These are phyloP conservation scores for Apiosordaria backusii DNA, from an alignment of 495 filamentous ascomycete genomes.

Conservation along the genomic window DNA sequence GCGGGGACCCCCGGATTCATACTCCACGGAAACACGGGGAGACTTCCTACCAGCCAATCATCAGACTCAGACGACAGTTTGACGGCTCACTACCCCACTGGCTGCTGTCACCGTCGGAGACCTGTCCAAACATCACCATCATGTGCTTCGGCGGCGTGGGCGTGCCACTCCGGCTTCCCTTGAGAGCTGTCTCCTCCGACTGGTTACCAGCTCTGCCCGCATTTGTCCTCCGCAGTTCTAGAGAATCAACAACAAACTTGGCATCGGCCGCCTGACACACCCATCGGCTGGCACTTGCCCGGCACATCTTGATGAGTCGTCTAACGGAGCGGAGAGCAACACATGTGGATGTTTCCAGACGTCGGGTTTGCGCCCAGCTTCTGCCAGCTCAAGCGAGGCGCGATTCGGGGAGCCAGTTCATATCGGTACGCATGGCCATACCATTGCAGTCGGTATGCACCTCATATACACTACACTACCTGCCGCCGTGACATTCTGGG, in stretches of 20 bases:
- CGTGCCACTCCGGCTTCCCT: neutral
- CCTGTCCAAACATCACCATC: neutral
- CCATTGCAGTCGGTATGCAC: neutral
- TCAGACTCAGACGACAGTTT: neutral
- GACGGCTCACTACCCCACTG: neutral
- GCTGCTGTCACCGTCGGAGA: neutral
- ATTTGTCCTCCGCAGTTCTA: neutral
- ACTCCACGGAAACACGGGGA: conserved; percentile 20
- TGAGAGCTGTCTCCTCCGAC: neutral
- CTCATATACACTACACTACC: neutral
- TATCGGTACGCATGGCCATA: conserved; percentile 1
- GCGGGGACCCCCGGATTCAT: neutral
- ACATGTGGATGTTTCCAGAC: conserved; percentile 7
- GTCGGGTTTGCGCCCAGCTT: neutral
- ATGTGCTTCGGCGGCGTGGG: conserved; percentile 4
- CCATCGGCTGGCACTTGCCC: neutral
- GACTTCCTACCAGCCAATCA: conserved; percentile 20
- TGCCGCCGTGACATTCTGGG: neutral
- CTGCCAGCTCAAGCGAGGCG: neutral
- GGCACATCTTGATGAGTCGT: conserved; percentile 6
- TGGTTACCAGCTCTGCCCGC: neutral
- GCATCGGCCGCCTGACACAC: neutral
- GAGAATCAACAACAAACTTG: neutral
- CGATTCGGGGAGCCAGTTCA: neutral
- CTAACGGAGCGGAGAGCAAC: conserved; percentile 11